A percentile compares a stretch with the other conserved stretches of the same genome.
These are phyloP conservation scores for Backusella liffmaniae DNA, from an alignment of 192 early-diverging fungal genomes.

Conservation along the genomic window DNA sequence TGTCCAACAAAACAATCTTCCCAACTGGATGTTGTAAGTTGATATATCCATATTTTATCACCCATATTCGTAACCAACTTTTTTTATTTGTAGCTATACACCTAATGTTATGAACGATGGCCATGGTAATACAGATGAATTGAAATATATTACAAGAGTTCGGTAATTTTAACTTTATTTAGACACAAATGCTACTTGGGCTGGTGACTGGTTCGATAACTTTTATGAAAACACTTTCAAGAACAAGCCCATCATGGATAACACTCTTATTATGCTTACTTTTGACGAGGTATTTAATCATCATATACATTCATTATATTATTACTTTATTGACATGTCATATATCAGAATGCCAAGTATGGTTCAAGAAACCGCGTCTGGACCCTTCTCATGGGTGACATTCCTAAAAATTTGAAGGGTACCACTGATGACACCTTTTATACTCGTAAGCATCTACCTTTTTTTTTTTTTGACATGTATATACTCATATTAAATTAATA, in stretches of 20 bases:
- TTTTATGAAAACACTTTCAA: conserved; percentile 54
- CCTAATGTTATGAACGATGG: conserved; percentile 63
- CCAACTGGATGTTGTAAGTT: conserved; percentile 27
- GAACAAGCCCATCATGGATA: conserved; percentile 45
- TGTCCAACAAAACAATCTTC: neutral
- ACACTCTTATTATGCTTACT: conserved; percentile 44
- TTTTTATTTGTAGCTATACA: conserved; percentile 12
- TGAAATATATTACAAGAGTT: neutral
- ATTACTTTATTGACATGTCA: neutral
- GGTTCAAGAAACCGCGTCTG: conserved; percentile 42
- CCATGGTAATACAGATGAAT: conserved; percentile 21
- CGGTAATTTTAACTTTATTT: neutral
- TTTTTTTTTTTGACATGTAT: neutral
- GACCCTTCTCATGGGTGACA: conserved; percentile 42
- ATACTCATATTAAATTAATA: neutral
- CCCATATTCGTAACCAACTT: neutral
- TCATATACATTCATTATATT: neutral
- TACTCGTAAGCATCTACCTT: conserved; percentile 27
- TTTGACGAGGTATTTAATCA: conserved; percentile 31
- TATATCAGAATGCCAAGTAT: conserved; percentile 20
- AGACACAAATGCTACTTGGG: conserved; percentile 39
- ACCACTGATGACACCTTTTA: conserved; percentile 59
- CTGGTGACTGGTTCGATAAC: conserved; percentile 50
- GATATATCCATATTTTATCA: neutral
- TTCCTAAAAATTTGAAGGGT: conserved; percentile 27